Percentiles rank a stretch among this genome's conserved stretches.
Conservation (phyloP, 2,329 filamentous ascomycete genomes). For the Aspergillus sp. region DNA sequence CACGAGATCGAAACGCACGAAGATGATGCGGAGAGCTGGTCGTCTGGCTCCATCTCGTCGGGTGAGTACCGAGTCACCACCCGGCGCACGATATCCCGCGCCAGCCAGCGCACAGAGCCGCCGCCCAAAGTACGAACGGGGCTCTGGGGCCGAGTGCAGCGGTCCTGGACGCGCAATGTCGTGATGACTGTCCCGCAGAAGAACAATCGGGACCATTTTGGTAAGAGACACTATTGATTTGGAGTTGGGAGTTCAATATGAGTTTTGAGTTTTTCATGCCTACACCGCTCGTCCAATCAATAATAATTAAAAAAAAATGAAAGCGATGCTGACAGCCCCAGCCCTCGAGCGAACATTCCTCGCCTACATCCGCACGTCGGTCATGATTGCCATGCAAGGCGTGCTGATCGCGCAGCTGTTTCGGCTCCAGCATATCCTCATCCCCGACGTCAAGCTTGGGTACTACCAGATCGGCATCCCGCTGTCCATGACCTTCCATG, state of each 20-base stretch:
- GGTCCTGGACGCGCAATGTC: slow-evolving; percentile 70
- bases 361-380: slow-evolving; percentile 68
- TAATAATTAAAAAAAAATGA: too few species aligned
- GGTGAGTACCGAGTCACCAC: slow-evolving; percentile 29
- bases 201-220: slow-evolving; percentile 42
- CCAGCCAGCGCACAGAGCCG: slow-evolving; percentile 10
- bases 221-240: slow-evolving; percentile 21
- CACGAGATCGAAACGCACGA: slow-evolving; percentile 29
- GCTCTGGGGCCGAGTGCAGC: slow-evolving; percentile 66
- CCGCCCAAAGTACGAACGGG: slow-evolving; percentile 31
- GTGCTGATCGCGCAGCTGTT: slow-evolving; percentile 67
- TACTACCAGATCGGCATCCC: slow-evolving; percentile 62
- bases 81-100: slow-evolving; percentile 21
- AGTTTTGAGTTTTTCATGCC: neutral
- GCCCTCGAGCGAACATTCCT: slow-evolving; percentile 74
- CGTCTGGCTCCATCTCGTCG: slow-evolving; percentile 29
- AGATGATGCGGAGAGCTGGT: slow-evolving; percentile 22
- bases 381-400: slow-evolving; percentile 66
- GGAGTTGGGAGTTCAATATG: neutral
- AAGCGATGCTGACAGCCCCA: slow-evolving; percentile 29
- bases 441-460: slow-evolving; percentile 44
- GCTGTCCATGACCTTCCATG: slow-evolving; percentile 47
- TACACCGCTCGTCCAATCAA: neutral
- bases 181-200: slow-evolving; percentile 37
- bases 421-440: slow-evolving; percentile 45